phyloP scores from a whole-genome alignment of 164 flowering plant species.

The Saururus chinensis region DNA sequence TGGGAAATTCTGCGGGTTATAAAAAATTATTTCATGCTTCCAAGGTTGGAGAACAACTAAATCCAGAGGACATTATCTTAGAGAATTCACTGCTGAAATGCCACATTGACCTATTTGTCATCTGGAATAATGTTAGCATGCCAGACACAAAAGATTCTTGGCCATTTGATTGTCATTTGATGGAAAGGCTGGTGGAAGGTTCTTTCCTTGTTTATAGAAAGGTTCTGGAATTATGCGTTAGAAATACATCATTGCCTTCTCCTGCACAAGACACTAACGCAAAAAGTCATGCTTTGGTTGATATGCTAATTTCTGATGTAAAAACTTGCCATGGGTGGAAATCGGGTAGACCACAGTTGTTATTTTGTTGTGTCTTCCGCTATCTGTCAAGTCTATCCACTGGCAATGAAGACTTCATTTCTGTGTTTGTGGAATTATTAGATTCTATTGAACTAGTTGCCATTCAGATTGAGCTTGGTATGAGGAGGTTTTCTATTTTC shows the following conservation, averaged over 20 bases:
- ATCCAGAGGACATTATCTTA: slow-evolving; percentile 4
- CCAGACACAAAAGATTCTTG: slow-evolving; percentile 5
- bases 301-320: slow-evolving; percentile 26
- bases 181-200: slow-evolving; percentile 20
- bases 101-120: slow-evolving; percentile 24
- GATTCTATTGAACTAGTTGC: slow-evolving; percentile 26
- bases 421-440: slow-evolving; percentile 21
- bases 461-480: slow-evolving; percentile 30
- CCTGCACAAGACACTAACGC: not conserved
- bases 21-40: not conserved
- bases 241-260: not conserved
- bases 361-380: slow-evolving; percentile 21
- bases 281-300: slow-evolving; percentile 11
- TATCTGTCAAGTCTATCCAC: slow-evolving; percentile 29
- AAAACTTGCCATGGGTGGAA: slow-evolving; percentile 20
- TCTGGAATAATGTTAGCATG: slow-evolving; percentile 11
- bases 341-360: slow-evolving; percentile 9
- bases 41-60: not conserved
- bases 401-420: slow-evolving; percentile 23
- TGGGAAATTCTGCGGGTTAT: not conserved
- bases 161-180: slow-evolving; percentile 10
- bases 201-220: slow-evolving; percentile 31
- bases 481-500: slow-evolving; percentile 30
- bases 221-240: slow-evolving; percentile 10
- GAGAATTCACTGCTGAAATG: slow-evolving; percentile 21